Evolutionary conservation across 495 filamentous ascomycete species (phyloP).

Genomic region (Elasticomyces elasticus): DNA sequence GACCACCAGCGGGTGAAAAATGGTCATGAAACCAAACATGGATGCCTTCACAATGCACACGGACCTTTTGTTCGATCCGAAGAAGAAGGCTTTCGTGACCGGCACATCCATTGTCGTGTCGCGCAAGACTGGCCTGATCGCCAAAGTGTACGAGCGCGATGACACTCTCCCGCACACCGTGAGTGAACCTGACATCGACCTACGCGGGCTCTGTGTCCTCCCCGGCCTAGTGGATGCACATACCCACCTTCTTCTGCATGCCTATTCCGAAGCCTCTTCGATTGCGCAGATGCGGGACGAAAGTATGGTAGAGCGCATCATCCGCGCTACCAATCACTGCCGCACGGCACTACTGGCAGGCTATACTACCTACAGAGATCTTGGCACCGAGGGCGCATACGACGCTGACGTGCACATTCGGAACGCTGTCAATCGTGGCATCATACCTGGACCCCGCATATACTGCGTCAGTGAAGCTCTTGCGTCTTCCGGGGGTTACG

Average conservation of each 20-base stretch:
- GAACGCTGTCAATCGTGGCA: conserved; percentile 38
- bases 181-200: conserved; percentile 33
- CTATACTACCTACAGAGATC: conserved; percentile 46
- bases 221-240: conserved; percentile 46
- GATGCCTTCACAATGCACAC: conserved; percentile 36
- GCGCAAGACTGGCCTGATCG: conserved; percentile 35
- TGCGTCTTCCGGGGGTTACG: conserved; percentile 41
- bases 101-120: conserved; percentile 34
- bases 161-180: conserved; percentile 7
- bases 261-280: conserved; percentile 35
- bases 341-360: conserved; percentile 42
- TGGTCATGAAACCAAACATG: conserved; percentile 9
- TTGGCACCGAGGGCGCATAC: conserved; percentile 41
- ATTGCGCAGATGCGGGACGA: conserved; percentile 43
- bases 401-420: conserved; percentile 37
- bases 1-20: too few relatives aligned
- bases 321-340: conserved; percentile 43
- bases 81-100: conserved; percentile 35
- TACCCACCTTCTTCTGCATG: conserved; percentile 45
- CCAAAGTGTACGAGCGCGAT: conserved; percentile 28
- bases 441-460: conserved; percentile 43
- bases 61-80: conserved; percentile 39
- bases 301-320: conserved; percentile 38
- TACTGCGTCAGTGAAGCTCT: conserved; percentile 43
- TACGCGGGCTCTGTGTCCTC: conserved; percentile 38